Evolutionary conservation across 306 rosid genomes (phyloP).

Genomic region (Citrullus amarus): DNA sequence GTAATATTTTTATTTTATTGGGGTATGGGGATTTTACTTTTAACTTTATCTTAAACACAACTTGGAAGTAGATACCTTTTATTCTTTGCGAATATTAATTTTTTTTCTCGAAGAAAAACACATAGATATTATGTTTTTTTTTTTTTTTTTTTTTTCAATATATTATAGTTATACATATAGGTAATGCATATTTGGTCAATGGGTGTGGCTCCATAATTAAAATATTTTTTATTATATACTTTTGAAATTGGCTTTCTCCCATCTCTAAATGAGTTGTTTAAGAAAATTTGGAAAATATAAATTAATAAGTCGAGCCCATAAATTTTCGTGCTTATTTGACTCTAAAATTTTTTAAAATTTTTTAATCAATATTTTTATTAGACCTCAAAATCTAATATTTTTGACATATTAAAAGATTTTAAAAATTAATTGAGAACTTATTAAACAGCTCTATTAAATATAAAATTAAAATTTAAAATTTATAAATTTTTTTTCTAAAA

Average conservation of each 20-base stretch:
- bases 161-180: not conserved
- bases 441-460: too few species aligned
- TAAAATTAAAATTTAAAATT: too few species aligned
- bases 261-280: not conserved
- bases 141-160: not conserved
- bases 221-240: not conserved
- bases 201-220: not conserved
- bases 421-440: too few species aligned
- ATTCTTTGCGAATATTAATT: not conserved
- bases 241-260: not conserved
- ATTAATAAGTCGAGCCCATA: too few species aligned
- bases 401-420: too few species aligned
- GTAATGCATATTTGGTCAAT: not conserved
- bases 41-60: not conserved
- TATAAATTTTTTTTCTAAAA: too few species aligned
- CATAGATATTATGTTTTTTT: not conserved
- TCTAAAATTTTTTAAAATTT: too few species aligned
- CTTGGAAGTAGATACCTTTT: not conserved
- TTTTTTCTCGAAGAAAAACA: not conserved
- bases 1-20: slow-evolving; percentile 6
- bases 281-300: not conserved
- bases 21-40: slow-evolving; percentile 5
- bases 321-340: too few species aligned
- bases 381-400: too few species aligned
- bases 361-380: too few species aligned